A percentile compares a stretch with the other conserved stretches of the same genome.
These are phyloP conservation scores for Rhinocladiella mackenziei DNA, from an alignment of 2,329 filamentous ascomycete genomes.

Conservation along the genomic window DNA sequence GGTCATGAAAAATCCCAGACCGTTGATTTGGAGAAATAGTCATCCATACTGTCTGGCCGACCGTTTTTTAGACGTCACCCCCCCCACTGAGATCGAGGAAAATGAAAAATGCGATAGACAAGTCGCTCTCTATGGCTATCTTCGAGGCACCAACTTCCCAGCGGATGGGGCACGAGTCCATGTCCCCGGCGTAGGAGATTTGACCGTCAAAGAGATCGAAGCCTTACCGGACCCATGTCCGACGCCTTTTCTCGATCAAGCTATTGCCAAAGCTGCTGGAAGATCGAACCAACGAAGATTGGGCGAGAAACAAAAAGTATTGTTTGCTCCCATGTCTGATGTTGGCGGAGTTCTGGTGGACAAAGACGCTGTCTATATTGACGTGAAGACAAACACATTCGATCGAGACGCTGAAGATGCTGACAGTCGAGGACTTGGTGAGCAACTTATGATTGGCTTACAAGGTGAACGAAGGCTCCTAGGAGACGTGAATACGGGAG, in stretches of 20 bases:
- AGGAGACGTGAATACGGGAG: slow-evolving; percentile 74
- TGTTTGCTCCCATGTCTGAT: slow-evolving; percentile 98
- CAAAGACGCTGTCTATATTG: slow-evolving; percentile 92
- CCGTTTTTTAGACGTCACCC: slow-evolving; percentile 90
- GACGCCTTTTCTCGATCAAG: slow-evolving; percentile 85
- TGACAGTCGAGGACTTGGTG: slow-evolving; percentile 80
- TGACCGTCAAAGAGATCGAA: slow-evolving; percentile 78
- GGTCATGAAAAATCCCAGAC: slow-evolving; percentile 98
- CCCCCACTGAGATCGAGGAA: slow-evolving; percentile 84
- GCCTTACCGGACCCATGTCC: slow-evolving; percentile 89
- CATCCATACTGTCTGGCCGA: slow-evolving; percentile 93
- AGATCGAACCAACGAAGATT: slow-evolving; percentile 75
- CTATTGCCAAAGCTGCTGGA: slow-evolving; percentile 75
- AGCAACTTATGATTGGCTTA: slow-evolving; percentile 87
- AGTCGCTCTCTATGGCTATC: slow-evolving; percentile 85
- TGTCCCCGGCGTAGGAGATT: slow-evolving; percentile 86
- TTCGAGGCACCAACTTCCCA: slow-evolving; percentile 91
- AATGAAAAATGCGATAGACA: slow-evolving; percentile 86
- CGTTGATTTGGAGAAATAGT: slow-evolving; percentile 92
- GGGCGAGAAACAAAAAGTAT: slow-evolving; percentile 92
- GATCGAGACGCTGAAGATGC: slow-evolving; percentile 57
- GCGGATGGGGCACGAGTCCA: slow-evolving; percentile 82
- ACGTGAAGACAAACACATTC: slow-evolving; percentile 69
- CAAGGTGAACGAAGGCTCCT: slow-evolving; percentile 78
- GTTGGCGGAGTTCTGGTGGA: slow-evolving; percentile 94